Evolutionary conservation across 75 land plant species (phyloP).

Genomic region (Cupressus sempervirens): DNA sequence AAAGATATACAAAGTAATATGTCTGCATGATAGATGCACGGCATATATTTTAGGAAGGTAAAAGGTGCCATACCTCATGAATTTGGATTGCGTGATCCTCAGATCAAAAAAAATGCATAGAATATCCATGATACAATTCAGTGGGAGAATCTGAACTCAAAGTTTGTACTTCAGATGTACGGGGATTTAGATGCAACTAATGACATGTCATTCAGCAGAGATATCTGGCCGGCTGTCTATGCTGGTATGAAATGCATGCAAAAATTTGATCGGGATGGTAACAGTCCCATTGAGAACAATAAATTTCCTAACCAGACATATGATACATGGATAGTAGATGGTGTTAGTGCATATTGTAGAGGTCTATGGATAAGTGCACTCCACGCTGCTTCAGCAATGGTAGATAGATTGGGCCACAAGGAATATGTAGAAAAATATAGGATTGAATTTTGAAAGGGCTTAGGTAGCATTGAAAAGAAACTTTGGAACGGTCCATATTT

Average conservation of each 20-base stretch:
- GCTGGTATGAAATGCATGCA: conserved; percentile 97
- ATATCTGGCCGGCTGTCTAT: conserved; percentile 90
- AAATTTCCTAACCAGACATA: conserved; percentile 98
- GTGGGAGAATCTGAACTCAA: conserved; percentile 97
- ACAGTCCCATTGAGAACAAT: conserved; percentile 94
- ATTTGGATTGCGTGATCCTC: conserved; percentile 92
- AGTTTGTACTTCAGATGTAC: conserved; percentile 96
- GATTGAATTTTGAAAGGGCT: conserved; percentile 70
- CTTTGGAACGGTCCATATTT: conserved; percentile 96
- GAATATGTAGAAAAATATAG: conserved; percentile 62
- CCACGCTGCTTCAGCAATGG: conserved; percentile 97
- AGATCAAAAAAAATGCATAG: conserved; percentile 95
- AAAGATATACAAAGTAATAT: too few species aligned
- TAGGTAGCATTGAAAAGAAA: conserved; percentile 63
- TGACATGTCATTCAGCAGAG: conserved; percentile 75
- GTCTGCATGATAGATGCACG: too few species aligned
- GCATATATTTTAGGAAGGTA: conserved; percentile 88
- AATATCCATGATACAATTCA: conserved; percentile 94
- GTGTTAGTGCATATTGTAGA: conserved; percentile 97
- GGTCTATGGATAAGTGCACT: conserved; percentile 95
- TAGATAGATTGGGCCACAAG: conserved; percentile 55
- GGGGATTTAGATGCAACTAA: conserved; percentile 93
- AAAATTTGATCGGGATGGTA: conserved; percentile 88
- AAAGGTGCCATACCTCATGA: conserved; percentile 97
- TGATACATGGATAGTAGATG: conserved; percentile 98